Evolutionary conservation across 148 eudicot genomes (phyloP), one percentile per base, ranked within the genome.

Genomic region (Vaccinium corymbosum): DNA sequence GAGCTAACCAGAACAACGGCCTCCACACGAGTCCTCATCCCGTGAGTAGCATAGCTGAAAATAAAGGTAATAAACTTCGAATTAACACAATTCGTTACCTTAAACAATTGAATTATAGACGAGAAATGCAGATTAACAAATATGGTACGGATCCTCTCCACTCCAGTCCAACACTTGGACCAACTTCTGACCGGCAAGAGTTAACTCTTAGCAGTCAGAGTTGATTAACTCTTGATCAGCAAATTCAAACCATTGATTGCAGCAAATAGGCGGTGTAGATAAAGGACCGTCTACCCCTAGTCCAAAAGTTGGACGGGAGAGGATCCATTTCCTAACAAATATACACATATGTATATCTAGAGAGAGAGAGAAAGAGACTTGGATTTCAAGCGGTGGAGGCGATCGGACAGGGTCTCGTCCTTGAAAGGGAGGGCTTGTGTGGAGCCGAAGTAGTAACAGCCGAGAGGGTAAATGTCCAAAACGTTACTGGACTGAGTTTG

Each of bases 21-120:
- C 79, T 92, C 87, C 77, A 92, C 94, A 70, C 87, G 87, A 79
- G 86, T 92, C 89, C 97, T 88, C 89, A 91, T 80, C 81, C 97
- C 97, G 85, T 82, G 83, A 75, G 89, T 91, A 81, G 90, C 91
- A 86, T 91, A 94, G 78, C 97, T 94, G 84, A 75, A 81, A 68
- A 3, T 1, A 17, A 16, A 35, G 66, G 66, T 35, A 80, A 79
- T 8, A 20, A 53, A 79, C 13, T 17, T 32, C 25, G 6, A 55
- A 22, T 79, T 9, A 29, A 55, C 3, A 53, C 3, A 48, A 42
- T 75, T 48, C 17, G 11, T 22, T 8, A 61, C 27, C 68, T n/a
- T 20, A 2, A 64, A 64, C 52, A 75, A 46, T 75, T 46, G 35
- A 78, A 22, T 19, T 9, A 76, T n/a, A 14, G 20, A 49, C 15